Evolutionary conservation across 2,329 filamentous ascomycete species (phyloP), one percentile per base, ranked within the genome.

Genomic region (Aspergillus pseudoterreus): DNA sequence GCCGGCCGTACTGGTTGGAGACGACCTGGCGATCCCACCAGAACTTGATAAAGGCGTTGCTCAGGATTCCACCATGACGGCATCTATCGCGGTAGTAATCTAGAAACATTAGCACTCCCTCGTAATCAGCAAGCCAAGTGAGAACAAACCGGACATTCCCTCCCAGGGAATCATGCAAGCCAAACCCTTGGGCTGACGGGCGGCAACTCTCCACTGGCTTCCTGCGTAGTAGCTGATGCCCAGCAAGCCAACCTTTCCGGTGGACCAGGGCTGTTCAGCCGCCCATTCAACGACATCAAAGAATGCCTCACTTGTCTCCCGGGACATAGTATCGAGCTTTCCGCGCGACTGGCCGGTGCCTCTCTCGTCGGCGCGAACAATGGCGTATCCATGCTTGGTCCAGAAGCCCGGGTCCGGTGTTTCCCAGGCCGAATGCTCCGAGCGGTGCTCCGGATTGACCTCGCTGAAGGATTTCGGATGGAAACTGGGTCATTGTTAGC

Each of bases 21-120:
- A 86, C 71, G 6, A 87, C 82, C 62, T 87, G 84, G 0, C 82
- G 75, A 60, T 86, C 78, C 83, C 83, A 87, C 84, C 84, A 87
- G 59, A 85, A 82, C 11, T 70, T 62, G 58, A 86, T 85, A 58
- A 84, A 84, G 0, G 62, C 64, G 57, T 84, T 78, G 0, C 80
- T 81, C 2, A 84, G 63, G 43, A 86, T 85, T 0, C 83, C 83
- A 1, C 83, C 83, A 51, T 86, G 83, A 0, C 82, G 75, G 55
- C 79, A 83, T 1, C 81, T 70, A 54, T 85, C 83, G 1, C 79
- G 71, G 55, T 80, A 82, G 56, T 80, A 80, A 53, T 82, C 79
- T 45, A 21, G 14, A 9, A 6, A 11, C 9, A 11, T 45, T 9
- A 45, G 43, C 12, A 4, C 1, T 3, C 14, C 11, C n/a, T 21